Evolutionary conservation across 1,284 basidiomycete genomes (phyloP).

Genomic region (Apiotrichum mycotoxinovorans): DNA sequence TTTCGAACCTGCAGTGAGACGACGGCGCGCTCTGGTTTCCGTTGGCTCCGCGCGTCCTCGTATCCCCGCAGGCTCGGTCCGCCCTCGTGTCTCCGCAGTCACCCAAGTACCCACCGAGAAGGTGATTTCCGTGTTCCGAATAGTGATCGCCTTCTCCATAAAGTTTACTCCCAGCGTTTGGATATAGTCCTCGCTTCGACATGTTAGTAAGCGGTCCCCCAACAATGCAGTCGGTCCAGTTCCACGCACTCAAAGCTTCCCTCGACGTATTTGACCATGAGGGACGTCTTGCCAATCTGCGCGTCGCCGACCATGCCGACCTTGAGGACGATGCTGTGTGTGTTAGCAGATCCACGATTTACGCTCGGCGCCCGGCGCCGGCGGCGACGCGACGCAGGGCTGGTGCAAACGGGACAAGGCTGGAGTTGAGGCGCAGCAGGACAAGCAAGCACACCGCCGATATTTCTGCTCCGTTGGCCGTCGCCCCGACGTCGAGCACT

Average conservation of each 20-base stretch:
- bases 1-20: background rate
- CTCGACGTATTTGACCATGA: conserved; percentile 98
- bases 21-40: background rate
- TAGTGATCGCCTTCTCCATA: conserved; percentile 98
- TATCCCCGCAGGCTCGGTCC: too few species aligned
- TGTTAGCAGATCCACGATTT: conserved; percentile 7
- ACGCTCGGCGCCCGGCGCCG: too few species aligned
- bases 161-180: conserved; percentile 99
- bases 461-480: too few species aligned
- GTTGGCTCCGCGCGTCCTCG: too few species aligned
- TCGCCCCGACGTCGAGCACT: too few species aligned
- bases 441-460: too few species aligned
- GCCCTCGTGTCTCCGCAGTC: background rate
- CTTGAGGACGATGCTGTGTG: conserved; percentile 81
- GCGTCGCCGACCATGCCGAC: conserved; percentile 99
- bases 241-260: conserved; percentile 72
- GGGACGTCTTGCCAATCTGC: conserved; percentile 95
- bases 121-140: conserved; percentile 95
- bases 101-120: conserved; percentile 62
- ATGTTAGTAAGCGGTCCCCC: conserved; percentile 1
- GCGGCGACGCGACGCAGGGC: too few species aligned
- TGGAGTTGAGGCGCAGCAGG: too few species aligned
- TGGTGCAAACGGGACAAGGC: too few species aligned
- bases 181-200: conserved; percentile 83
- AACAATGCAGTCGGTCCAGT: conserved; percentile 4